phyloP scores from a whole-genome alignment of 805 yeast genomes.

The Candida namnaoensis region DNA sequence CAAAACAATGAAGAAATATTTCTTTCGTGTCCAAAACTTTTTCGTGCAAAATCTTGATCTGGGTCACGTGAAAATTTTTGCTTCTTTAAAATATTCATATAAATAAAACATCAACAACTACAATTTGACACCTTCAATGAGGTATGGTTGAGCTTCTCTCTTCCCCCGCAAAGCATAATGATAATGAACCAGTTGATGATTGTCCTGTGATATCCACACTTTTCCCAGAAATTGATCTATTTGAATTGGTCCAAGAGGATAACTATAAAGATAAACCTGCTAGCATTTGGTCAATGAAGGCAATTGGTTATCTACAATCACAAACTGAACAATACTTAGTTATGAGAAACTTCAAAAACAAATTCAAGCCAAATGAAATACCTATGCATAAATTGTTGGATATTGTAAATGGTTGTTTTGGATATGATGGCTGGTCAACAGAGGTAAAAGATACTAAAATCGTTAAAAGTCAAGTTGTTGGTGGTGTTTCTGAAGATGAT shows the following conservation, averaged over 20 bases:
- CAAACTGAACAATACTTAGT: slow-evolving; percentile 27
- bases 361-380: slow-evolving; percentile 8
- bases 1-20: neutral
- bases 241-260: slow-evolving; percentile 19
- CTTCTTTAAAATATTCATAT: too few species aligned
- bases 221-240: slow-evolving; percentile 12
- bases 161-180: neutral
- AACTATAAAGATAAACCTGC: slow-evolving; percentile 28
- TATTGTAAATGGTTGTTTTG: slow-evolving; percentile 44
- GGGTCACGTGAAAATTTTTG: neutral
- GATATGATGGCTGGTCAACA: slow-evolving; percentile 50
- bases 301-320: slow-evolving; percentile 40
- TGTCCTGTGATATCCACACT: neutral
- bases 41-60: too few species aligned
- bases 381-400: slow-evolving; percentile 26
- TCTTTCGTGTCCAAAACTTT: neutral
- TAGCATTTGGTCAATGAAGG: slow-evolving; percentile 36
- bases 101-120: too few species aligned
- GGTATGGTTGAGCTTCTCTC: too few species aligned
- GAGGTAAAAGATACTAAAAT: slow-evolving; percentile 22
- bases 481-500: slow-evolving; percentile 1
- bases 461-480: slow-evolving; percentile 6
- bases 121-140: too few species aligned
- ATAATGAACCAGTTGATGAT: neutral
- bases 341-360: slow-evolving; percentile 1